A percentile compares a stretch with the other conserved stretches of the same genome.
These are phyloP conservation scores for Rutstroemia sp. DNA, from an alignment of 2,329 filamentous ascomycete species.

Conservation along the genomic window DNA sequence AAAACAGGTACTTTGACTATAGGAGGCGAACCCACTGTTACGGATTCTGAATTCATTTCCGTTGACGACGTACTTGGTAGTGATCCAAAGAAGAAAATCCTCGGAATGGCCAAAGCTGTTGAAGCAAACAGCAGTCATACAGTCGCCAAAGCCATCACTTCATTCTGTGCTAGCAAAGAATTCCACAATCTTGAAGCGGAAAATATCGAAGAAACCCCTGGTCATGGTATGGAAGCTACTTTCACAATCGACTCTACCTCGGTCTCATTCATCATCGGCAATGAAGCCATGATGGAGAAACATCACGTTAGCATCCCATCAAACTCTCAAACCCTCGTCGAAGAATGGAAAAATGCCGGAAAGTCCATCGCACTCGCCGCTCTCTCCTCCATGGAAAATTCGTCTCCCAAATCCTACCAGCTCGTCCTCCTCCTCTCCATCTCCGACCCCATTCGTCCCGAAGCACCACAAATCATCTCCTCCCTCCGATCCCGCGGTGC, in stretches of 20 bases:
- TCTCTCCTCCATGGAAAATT: neutral
- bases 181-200: slow-evolving; percentile 30
- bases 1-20: slow-evolving; percentile 53
- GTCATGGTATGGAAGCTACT: slow-evolving; percentile 59
- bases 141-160: slow-evolving; percentile 61
- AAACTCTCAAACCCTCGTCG: slow-evolving; percentile 33
- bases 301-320: slow-evolving; percentile 35
- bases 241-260: slow-evolving; percentile 32
- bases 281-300: slow-evolving; percentile 60
- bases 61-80: slow-evolving; percentile 12
- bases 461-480: slow-evolving; percentile 57
- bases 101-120: slow-evolving; percentile 51
- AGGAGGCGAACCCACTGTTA: slow-evolving; percentile 63
- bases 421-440: slow-evolving; percentile 66
- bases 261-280: slow-evolving; percentile 57
- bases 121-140: slow-evolving; percentile 71
- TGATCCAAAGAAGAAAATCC: slow-evolving; percentile 25
- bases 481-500: slow-evolving; percentile 59
- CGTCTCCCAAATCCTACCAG: slow-evolving; percentile 32
- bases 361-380: slow-evolving; percentile 52
- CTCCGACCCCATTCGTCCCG: slow-evolving; percentile 71
- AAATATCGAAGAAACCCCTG: slow-evolving; percentile 58
- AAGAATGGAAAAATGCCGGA: slow-evolving; percentile 54
- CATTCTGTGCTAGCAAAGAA: slow-evolving; percentile 44
- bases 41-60: slow-evolving; percentile 19